Evolutionary conservation across 208 protist genomes (phyloP).

Genomic region (Trypanosoma rangeli): DNA sequence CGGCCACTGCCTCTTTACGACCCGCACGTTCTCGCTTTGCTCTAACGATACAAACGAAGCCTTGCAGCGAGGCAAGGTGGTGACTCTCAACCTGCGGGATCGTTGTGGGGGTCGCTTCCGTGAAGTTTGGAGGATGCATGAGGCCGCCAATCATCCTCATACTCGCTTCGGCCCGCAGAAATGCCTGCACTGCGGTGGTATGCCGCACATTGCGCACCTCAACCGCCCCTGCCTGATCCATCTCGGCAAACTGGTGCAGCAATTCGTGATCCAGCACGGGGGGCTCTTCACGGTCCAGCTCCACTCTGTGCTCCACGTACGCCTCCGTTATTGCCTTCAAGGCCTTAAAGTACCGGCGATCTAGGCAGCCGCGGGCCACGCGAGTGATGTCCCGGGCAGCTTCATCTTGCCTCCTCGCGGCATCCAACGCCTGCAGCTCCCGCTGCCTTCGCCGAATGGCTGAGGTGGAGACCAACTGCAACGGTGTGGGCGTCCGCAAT

Average conservation of each 20-base stretch:
- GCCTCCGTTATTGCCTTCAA: slow-evolving; percentile 3
- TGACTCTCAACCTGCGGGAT: not conserved
- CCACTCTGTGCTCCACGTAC: slow-evolving; percentile 28
- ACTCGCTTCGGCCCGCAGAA: slow-evolving; percentile 17
- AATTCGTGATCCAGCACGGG: slow-evolving; percentile 18
- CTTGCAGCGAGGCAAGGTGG: not conserved
- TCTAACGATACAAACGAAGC: slow-evolving; percentile 14
- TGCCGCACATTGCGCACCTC: not conserved
- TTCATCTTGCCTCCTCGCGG: slow-evolving; percentile 36
- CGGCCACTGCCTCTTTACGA: not conserved
- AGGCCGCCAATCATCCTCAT: not conserved
- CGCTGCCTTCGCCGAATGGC: slow-evolving; percentile 17
- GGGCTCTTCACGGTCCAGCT: slow-evolving; percentile 18
- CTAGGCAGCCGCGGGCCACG: slow-evolving; percentile 56
- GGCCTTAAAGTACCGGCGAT: slow-evolving; percentile 29
- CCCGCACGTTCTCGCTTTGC: slow-evolving; percentile 1
- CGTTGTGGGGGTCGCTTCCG: not conserved
- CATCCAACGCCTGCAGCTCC: slow-evolving; percentile 27
- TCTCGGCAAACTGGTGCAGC: slow-evolving; percentile 8
- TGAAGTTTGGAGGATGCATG: not conserved
- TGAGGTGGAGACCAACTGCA: not conserved
- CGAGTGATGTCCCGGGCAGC: slow-evolving; percentile 63
- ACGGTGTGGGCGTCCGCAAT: not conserved
- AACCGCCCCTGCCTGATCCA: not conserved
- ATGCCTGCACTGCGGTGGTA: slow-evolving; percentile 9